phyloP scores from a whole-genome alignment of 2,329 filamentous ascomycete species.

The Penicillium sp. region DNA sequence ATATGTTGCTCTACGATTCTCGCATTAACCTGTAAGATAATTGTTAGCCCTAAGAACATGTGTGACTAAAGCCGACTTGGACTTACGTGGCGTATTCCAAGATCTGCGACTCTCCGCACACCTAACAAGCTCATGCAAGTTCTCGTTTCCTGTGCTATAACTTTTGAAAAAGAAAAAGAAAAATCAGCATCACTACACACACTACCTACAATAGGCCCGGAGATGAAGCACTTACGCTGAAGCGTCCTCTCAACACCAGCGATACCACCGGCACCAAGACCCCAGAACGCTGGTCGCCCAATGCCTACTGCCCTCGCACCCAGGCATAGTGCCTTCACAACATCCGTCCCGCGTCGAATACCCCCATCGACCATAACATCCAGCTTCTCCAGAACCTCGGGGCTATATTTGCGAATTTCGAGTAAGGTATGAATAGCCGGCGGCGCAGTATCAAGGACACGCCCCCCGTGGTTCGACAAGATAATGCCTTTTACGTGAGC shows the following conservation, averaged over 20 bases:
- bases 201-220: not conserved
- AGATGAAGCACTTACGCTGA: not conserved
- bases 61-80: not conserved
- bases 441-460: slow-evolving; percentile 48
- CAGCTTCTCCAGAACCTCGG: slow-evolving; percentile 45
- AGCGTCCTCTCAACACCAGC: not conserved
- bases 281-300: slow-evolving; percentile 26
- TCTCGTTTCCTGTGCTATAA: not conserved
- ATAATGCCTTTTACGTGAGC: slow-evolving; percentile 34
- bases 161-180: not conserved
- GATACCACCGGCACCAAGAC: not conserved
- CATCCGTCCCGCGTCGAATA: slow-evolving; percentile 50
- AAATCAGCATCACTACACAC: not conserved
- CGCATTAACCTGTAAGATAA: not conserved
- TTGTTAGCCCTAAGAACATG: not conserved
- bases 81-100: not conserved
- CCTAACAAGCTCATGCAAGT: not conserved
- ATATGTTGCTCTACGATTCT: not conserved
- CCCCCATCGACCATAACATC: slow-evolving; percentile 53
- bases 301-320: slow-evolving; percentile 52
- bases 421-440: slow-evolving; percentile 48
- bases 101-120: not conserved
- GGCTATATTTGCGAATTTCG: slow-evolving; percentile 48
- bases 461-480: slow-evolving; percentile 55
- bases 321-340: slow-evolving; percentile 51